Base-by-base conservation (phyloP, 208 protist genomes). In the Trypanosoma cruzi region DNA sequence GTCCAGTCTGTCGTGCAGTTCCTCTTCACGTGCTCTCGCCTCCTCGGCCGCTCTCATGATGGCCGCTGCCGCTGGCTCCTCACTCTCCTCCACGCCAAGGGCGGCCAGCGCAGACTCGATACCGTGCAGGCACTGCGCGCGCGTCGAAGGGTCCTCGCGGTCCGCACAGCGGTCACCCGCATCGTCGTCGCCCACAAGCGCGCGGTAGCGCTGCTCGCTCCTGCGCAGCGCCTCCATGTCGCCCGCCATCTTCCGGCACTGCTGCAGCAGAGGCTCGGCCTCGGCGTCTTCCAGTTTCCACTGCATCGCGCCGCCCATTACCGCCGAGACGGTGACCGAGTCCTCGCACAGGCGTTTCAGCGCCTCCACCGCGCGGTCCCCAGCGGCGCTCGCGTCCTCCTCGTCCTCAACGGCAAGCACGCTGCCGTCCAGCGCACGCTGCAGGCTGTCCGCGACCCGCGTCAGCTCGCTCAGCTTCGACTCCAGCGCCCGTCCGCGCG, bases 291-390 rank as follows among this genome's bases (percentile, higher is more conserved):
- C 57, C 54, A n/a, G n/a, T n/a, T n/a, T n/a, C n/a, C 10, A 22
- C 50, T 28, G 53, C 64, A 60, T 59, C 18, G 66, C 66, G 10
- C 34, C 42, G 2, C 18, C 18, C 56, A 71, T 52, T n/a, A 46
- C 57, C 40, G 24, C n/a, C 20, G 64, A 72, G 37, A 49, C 49
- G 4, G 63, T 24, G 13, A 4, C 64, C 0, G 55, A 26, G 18
- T 29, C 62, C 7, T 34, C 22, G 3, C 24, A 3, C 54, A 65
- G 31, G 3, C 57, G 57, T 40, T 42, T 44, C 42, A 71, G 55
- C 29, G 44, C 56, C 66, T 42, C 66, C 24, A 71, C 66, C 31
- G 37, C 57, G 40, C 66, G 56, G 42, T 64, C 54, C 4, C 56
- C 57, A 20, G n/a, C 31, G 5, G 28, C 56, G 1, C 28, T 46